Conservation (phyloP, 2,329 filamentous ascomycete genomes). For the Sporothrix inflata region DNA sequence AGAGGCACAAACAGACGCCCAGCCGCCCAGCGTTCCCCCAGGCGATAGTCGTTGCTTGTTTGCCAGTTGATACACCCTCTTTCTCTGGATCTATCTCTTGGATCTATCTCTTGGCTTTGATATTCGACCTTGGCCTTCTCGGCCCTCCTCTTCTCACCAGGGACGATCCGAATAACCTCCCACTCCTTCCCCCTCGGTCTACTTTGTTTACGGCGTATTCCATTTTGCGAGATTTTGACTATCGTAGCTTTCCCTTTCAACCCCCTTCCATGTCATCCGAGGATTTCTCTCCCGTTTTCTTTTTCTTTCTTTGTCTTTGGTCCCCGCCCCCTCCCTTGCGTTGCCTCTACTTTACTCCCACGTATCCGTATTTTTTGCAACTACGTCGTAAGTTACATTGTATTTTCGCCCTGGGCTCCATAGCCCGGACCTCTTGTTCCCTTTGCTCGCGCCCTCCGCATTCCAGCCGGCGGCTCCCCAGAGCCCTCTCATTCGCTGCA, state of each 20-base stretch:
- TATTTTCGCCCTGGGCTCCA: neutral
- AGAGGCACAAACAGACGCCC: neutral
- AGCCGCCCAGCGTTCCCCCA: constrained; percentile 11
- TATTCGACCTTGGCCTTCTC: neutral
- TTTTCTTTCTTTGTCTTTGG: neutral
- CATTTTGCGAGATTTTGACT: neutral
- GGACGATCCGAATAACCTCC: neutral
- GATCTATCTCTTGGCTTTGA: constrained; percentile 9
- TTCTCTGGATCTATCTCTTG: neutral
- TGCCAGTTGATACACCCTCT: neutral
- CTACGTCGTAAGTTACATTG: neutral
- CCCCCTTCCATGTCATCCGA: constrained; percentile 11
- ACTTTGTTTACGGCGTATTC: neutral
- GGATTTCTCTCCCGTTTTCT: neutral
- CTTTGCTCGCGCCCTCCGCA: constrained; percentile 22
- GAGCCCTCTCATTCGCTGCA: neutral
- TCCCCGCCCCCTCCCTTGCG: constrained; percentile 9
- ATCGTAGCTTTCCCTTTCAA: neutral
- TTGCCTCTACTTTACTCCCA: neutral
- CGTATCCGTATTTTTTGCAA: neutral
- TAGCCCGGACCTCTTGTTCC: neutral
- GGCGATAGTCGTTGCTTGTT: constrained; percentile 10
- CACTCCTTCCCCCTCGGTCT: neutral
- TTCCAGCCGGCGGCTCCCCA: constrained; percentile 22
- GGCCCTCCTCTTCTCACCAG: neutral